Conservation (phyloP, 176 grass and related monocot species). For the Cymbopogon citratus region DNA sequence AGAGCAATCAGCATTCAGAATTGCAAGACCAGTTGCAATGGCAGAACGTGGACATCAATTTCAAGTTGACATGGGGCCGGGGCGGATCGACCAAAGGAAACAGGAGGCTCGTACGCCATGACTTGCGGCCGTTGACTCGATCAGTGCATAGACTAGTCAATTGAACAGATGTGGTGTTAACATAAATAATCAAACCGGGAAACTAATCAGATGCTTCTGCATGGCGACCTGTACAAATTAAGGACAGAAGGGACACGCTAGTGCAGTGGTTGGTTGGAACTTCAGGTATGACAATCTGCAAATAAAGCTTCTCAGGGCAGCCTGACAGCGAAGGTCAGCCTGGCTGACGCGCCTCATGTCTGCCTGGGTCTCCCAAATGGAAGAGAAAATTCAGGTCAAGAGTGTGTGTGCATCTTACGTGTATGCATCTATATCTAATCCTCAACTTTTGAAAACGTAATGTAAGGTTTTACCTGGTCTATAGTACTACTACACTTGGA, state of each 20-base stretch:
- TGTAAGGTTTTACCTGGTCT: background rate
- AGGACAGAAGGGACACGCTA: background rate
- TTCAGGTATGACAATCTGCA: conserved; percentile 22
- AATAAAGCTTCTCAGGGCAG: background rate
- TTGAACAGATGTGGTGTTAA: background rate
- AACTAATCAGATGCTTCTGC: background rate
- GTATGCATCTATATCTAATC: background rate
- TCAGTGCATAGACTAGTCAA: conserved; percentile 2
- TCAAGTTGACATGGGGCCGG: conserved; percentile 1
- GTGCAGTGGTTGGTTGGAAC: conserved; percentile 19
- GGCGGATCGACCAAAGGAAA: background rate
- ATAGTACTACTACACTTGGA: background rate
- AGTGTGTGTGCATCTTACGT: background rate
- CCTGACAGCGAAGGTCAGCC: conserved; percentile 6
- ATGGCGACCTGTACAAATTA: background rate
- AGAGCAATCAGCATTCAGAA: background rate
- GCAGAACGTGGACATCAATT: background rate
- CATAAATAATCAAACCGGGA: background rate
- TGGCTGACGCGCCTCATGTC: background rate
- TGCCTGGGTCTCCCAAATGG: background rate
- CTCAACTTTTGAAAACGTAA: background rate
- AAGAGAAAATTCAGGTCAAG: background rate
- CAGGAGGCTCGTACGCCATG: background rate
- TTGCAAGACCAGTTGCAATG: background rate
- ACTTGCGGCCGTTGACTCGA: background rate